phyloP scores from a whole-genome alignment of 1,284 basidiomycete species.

The Microbotryomycetes sp. region DNA sequence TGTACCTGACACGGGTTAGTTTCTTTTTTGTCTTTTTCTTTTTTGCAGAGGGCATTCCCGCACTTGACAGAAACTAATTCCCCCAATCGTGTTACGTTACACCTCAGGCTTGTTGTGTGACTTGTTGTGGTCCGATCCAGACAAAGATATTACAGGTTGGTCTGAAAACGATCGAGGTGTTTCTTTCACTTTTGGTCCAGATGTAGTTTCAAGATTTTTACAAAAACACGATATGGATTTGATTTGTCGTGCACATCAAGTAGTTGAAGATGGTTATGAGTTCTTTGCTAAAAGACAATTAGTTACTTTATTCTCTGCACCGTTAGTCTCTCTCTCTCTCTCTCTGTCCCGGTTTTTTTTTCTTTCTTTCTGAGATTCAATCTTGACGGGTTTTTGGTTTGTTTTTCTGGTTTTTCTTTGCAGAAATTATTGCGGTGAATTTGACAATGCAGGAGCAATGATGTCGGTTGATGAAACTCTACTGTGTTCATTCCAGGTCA shows the following conservation, averaged over 20 bases:
- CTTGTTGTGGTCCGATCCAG: slow-evolving; percentile 97
- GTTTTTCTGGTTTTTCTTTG: slow-evolving; percentile 78
- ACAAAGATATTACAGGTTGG: slow-evolving; percentile 99
- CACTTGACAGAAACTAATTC: neutral
- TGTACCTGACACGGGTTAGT: slow-evolving; percentile 91
- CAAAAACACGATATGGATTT: slow-evolving; percentile 99
- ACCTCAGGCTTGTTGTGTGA: slow-evolving; percentile 86
- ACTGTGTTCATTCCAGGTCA: slow-evolving; percentile 94
- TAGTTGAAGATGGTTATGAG: slow-evolving; percentile 98
- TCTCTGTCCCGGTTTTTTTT: neutral
- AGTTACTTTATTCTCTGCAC: slow-evolving; percentile 94
- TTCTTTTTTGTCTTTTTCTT: neutral
- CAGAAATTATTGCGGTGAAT: slow-evolving; percentile 45
- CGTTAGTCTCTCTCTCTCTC: slow-evolving; percentile 41
- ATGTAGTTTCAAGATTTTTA: slow-evolving; percentile 94
- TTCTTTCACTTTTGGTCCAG: slow-evolving; percentile 96
- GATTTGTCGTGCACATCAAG: slow-evolving; percentile 97
- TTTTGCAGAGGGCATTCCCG: neutral
- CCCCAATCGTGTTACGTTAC: slow-evolving; percentile 3
- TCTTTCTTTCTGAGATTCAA: neutral
- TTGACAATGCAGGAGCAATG: slow-evolving; percentile 99
- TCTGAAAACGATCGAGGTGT: slow-evolving; percentile 98
- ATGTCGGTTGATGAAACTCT: slow-evolving; percentile 99
- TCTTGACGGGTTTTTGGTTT: neutral
- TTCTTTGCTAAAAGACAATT: slow-evolving; percentile 97